These are phyloP conservation scores for Spathaspora boniae DNA, from an alignment of 805 yeast species.

Conservation along the genomic window DNA sequence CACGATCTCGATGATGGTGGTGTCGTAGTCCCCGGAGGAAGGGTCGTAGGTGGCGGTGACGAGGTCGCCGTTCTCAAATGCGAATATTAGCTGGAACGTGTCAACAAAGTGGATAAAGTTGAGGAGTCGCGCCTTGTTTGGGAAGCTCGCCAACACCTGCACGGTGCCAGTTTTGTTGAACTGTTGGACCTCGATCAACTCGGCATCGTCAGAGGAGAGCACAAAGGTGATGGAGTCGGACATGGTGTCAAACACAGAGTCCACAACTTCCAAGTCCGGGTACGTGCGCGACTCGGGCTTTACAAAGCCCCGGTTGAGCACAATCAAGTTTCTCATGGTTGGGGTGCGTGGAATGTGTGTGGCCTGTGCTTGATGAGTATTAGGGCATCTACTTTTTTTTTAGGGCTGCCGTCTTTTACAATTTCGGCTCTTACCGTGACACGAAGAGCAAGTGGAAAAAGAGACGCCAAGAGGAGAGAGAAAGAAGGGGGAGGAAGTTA, in stretches of 20 bases:
- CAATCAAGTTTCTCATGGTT: conserved; percentile 47
- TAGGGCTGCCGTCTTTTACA: too few relatives aligned
- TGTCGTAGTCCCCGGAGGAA: conserved; percentile 42
- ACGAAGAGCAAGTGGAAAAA: too few relatives aligned
- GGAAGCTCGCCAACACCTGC: conserved; percentile 58
- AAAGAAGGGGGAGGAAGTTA: too few relatives aligned
- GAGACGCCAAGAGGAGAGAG: too few relatives aligned
- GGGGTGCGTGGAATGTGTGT: background rate
- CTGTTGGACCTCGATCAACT: conserved; percentile 72
- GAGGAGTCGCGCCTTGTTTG: conserved; percentile 39
- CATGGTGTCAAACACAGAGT: conserved; percentile 66
- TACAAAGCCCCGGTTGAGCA: conserved; percentile 54
- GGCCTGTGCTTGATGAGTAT: background rate
- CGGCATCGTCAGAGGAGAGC: conserved; percentile 50
- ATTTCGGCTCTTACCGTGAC: too few relatives aligned
- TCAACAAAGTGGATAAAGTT: conserved; percentile 71
- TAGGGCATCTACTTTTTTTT: too few relatives aligned
- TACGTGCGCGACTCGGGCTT: conserved; percentile 51
- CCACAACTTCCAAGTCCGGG: conserved; percentile 58
- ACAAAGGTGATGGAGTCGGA: conserved; percentile 70
- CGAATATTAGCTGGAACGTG: conserved; percentile 58
- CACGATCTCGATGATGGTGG: conserved; percentile 66
- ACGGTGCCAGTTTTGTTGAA: conserved; percentile 61
- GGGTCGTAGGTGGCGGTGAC: conserved; percentile 61
- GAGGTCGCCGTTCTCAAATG: conserved; percentile 75